Evolutionary conservation across 768 basidiomycete species (phyloP).

Genomic region (Cystobasidium tubakii): DNA sequence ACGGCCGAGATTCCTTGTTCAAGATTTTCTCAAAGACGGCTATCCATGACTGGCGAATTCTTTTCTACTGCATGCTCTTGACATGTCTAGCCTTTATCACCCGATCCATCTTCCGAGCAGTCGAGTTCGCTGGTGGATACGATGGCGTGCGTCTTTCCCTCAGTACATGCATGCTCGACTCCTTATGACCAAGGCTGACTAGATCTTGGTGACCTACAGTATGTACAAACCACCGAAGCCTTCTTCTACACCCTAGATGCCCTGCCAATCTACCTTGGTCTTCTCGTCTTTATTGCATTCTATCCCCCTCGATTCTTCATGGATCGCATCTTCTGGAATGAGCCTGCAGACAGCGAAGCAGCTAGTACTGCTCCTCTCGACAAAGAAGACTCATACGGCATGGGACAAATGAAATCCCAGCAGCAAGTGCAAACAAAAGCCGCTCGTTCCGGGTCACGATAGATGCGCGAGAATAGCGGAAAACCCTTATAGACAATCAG

Average conservation of each 20-base stretch:
- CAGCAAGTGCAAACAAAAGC: not conserved
- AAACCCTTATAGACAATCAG: too few relatives aligned
- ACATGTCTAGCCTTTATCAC: slow-evolving; percentile 38
- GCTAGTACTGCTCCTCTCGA: not conserved
- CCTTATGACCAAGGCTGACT: too few relatives aligned
- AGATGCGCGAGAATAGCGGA: too few relatives aligned
- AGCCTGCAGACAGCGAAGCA: not conserved
- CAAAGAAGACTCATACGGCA: not conserved
- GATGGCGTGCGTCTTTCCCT: not conserved
- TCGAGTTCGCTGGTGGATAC: slow-evolving; percentile 36
- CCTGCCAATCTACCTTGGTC: slow-evolving; percentile 39
- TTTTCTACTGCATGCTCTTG: slow-evolving; percentile 25
- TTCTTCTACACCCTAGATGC: slow-evolving; percentile 42
- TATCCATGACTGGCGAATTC: slow-evolving; percentile 32
- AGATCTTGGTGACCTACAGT: not conserved
- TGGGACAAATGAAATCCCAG: not conserved
- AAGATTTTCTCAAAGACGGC: not conserved
- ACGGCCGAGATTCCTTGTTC: not conserved
- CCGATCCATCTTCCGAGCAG: slow-evolving; percentile 37
- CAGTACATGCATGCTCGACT: too few relatives aligned
- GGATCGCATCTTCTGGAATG: slow-evolving; percentile 6
- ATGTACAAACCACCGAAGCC: slow-evolving; percentile 34
- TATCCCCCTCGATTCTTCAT: slow-evolving; percentile 39
- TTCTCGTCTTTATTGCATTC: slow-evolving; percentile 36
- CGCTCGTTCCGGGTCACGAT: too few relatives aligned